These are phyloP conservation scores for Allium fistulosum DNA, from an alignment of 106 monocot species.

Conservation along the genomic window DNA sequence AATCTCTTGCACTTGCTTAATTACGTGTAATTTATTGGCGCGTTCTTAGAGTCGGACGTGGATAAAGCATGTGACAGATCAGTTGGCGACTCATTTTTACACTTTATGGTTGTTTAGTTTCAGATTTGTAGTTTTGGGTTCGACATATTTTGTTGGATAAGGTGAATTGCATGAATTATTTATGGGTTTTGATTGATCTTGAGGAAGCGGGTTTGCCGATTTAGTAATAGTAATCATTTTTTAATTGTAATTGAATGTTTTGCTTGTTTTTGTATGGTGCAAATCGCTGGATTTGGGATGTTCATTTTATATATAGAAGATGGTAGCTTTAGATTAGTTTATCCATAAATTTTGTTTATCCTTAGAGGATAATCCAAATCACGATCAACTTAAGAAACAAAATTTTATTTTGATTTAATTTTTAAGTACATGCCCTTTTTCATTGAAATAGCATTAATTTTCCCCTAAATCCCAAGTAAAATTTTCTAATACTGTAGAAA, in stretches of 20 bases:
- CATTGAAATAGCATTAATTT: background rate
- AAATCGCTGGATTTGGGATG: background rate
- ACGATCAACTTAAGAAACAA: background rate
- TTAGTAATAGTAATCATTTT: no score
- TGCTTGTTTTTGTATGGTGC: background rate
- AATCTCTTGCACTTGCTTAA: background rate
- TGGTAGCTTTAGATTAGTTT: no score
- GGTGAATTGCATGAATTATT: background rate
- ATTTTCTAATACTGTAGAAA: background rate
- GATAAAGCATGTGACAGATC: no score
- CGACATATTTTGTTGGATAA: no score
- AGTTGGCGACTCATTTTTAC: no score
- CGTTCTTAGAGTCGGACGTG: background rate
- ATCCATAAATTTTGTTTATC: no score
- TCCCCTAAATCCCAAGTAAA: background rate
- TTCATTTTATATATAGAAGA: no score
- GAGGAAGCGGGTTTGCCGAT: background rate
- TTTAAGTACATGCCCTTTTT: background rate
- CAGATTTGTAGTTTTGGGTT: no score
- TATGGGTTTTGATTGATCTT: background rate
- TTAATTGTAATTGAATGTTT: constrained; percentile 1
- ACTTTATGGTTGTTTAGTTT: no score
- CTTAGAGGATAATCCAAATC: background rate
- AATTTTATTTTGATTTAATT: constrained; percentile 6
- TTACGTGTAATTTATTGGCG: background rate